Percentiles rank a stretch among this genome's conserved stretches.
phyloP scores from a whole-genome alignment of 805 yeast genomes.

The Candida maltosa region DNA sequence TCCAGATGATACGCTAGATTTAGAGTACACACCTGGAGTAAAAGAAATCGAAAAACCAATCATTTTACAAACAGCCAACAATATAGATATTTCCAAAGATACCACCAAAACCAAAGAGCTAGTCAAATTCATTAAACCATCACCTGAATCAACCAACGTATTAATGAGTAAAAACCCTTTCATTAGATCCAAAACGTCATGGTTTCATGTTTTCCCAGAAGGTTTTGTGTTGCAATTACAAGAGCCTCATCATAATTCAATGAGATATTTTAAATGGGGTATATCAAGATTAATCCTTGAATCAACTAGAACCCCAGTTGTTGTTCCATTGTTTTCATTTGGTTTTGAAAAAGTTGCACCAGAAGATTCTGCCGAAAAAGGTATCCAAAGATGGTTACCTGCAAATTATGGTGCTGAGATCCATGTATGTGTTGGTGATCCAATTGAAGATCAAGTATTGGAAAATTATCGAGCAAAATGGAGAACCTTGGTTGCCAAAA shows the following conservation, averaged over 20 bases:
- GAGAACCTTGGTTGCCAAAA: conserved; percentile 56
- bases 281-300: conserved; percentile 80
- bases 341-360: conserved; percentile 90
- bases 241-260: conserved; percentile 77
- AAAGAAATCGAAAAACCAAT: conserved; percentile 26
- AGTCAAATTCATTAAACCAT: conserved; percentile 22
- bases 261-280: conserved; percentile 97
- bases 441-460: conserved; percentile 59
- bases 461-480: conserved; percentile 65
- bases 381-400: conserved; percentile 59
- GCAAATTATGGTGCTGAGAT: conserved; percentile 65
- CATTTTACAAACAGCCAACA: conserved; percentile 38
- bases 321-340: conserved; percentile 79
- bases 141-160: conserved; percentile 24
- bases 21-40: conserved; percentile 35
- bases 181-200: conserved; percentile 62
- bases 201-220: conserved; percentile 96
- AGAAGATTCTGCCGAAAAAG: conserved; percentile 57
- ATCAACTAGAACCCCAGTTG: conserved; percentile 76
- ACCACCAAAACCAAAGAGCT: conserved; percentile 11
- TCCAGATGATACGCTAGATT: conserved; percentile 67
- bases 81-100: conserved; percentile 2
- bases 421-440: conserved; percentile 67
- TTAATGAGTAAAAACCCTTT: conserved; percentile 48
- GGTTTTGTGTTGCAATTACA: conserved; percentile 85